Base-by-base conservation (phyloP, 768 basidiomycete genomes). In the Imleria badia region DNA sequence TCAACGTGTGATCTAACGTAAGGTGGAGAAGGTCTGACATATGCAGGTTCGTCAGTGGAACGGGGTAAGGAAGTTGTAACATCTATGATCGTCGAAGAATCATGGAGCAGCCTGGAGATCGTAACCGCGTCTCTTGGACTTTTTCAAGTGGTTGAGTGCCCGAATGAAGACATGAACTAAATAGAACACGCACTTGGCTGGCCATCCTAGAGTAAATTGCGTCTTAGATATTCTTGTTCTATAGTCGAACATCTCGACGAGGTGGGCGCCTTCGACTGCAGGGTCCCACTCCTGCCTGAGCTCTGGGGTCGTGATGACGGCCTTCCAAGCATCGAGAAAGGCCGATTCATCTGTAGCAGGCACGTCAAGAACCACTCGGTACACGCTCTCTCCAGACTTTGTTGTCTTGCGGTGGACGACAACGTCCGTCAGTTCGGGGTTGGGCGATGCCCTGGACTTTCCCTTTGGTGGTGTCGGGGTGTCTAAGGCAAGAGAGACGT, bases 111-210 rank as follows among this genome's bases (percentile, higher is more conserved):
- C 55, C 91, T 84, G 42, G 93, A 91, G 62, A 99, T 95, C 15
- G 93, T 96, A 40, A 99, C 88, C 14, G 94, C 86, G 65, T 99
- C 96, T 61, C 96, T 79, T 5, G 96, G 96, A 66, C 92, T 96
- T 55, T 26, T 45, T 10, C 12, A 49, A 44, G n/a, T 14, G 22
- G 52, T 59, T 61, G 33, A 61, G 55, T 45, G 48, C 22, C 23
- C 33, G 52, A 31, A 23, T 53, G 15, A 35, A 6, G 19, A 57
- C 20, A 56, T 6, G 40, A 33, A 22, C 38, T 5, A 45, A 49
- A 36, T 17, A 33, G 14, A 79, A 90, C 63, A 80, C 92, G 65
- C 66, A 96, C 94, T 88, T 94, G 52, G 94, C 94, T 52, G 96
- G 96, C 96, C 96, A 99, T 1, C 96, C 96, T 11, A 99, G 73